phyloP scores from a whole-genome alignment of 768 basidiomycete genomes.

The Collybiopsis confluens region DNA sequence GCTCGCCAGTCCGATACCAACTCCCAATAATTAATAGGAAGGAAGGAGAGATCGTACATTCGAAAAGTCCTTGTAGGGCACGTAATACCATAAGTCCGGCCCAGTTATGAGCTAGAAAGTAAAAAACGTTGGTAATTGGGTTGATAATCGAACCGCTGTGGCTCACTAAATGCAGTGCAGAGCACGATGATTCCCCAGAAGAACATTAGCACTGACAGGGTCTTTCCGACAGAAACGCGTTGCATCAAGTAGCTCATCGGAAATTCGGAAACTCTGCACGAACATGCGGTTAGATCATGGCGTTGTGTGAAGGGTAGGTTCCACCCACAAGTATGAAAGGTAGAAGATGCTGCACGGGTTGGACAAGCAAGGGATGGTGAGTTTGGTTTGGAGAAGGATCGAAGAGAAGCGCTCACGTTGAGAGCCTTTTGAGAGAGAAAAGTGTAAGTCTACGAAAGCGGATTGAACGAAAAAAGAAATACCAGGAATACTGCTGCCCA shows the following conservation, averaged over 20 bases:
- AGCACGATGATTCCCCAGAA: conserved; percentile 11
- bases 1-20: conserved; percentile 9
- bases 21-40: conserved; percentile 8
- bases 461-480: neutral
- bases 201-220: conserved; percentile 9
- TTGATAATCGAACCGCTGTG: neutral
- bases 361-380: neutral
- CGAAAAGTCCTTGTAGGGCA: conserved; percentile 8
- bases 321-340: conserved; percentile 8
- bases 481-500: conserved; percentile 11
- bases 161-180: conserved; percentile 10
- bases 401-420: neutral
- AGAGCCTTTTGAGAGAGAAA: conserved; percentile 3
- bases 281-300: neutral
- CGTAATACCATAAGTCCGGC: conserved; percentile 8
- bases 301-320: neutral
- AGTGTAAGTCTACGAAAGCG: neutral
- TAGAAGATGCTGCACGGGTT: conserved; percentile 5
- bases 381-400: neutral
- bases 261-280: conserved; percentile 8
- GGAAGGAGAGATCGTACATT: conserved; percentile 9
- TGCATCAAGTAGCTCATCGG: conserved; percentile 10
- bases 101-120: conserved; percentile 7
- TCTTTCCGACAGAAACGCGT: conserved; percentile 9
- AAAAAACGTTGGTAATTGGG: neutral